phyloP scores from a whole-genome alignment of 345 rosid genomes.

The Ceriops tagal region DNA sequence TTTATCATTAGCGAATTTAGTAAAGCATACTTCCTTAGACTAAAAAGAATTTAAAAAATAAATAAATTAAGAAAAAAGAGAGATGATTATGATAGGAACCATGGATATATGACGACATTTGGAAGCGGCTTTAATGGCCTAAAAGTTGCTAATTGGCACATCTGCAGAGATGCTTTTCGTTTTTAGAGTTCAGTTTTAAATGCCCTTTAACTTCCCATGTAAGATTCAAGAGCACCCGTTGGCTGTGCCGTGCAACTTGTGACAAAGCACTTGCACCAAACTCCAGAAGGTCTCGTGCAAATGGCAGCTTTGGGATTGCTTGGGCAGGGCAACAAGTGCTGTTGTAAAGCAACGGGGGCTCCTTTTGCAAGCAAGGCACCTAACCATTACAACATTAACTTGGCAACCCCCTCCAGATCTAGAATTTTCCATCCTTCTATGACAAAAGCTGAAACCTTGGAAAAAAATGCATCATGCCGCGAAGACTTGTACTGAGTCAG shows the following conservation, averaged over 20 bases:
- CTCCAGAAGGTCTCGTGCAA: conserved; percentile 22
- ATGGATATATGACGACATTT: neutral
- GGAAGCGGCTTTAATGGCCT: neutral
- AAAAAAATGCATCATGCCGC: neutral
- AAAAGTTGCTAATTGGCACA: conserved; percentile 5
- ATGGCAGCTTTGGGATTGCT: conserved; percentile 44
- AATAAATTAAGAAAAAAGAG: neutral
- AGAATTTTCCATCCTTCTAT: neutral
- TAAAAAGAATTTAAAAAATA: neutral
- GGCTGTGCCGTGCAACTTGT: conserved; percentile 4
- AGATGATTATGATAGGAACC: neutral
- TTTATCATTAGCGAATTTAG: conserved; percentile 18
- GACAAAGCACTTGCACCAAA: conserved; percentile 33
- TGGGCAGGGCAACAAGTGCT: conserved; percentile 19
- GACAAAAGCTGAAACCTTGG: neutral
- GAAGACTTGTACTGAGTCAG: neutral
- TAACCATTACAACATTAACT: neutral
- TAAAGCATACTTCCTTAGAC: neutral
- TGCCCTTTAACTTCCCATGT: conserved; percentile 4
- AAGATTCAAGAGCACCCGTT: conserved; percentile 4
- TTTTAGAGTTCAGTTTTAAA: neutral
- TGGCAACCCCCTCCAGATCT: neutral
- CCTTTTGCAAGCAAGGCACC: conserved; percentile 41
- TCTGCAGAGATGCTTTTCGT: neutral
- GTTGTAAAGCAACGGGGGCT: conserved; percentile 41